Conservation (phyloP, 2,329 filamentous ascomycete species). For the Pleomassaria siparia region DNA sequence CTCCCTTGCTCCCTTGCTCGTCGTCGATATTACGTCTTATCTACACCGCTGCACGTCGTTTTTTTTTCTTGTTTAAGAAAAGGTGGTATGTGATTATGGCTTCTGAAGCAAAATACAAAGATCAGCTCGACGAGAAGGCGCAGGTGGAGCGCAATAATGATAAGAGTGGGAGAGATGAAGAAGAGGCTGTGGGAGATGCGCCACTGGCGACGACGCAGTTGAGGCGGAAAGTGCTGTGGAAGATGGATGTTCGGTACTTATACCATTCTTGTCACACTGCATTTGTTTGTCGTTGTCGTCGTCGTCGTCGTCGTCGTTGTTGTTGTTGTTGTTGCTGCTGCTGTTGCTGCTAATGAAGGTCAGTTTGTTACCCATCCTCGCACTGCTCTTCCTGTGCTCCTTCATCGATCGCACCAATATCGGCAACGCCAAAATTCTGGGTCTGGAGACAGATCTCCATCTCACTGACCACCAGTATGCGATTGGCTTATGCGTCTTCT, state of each 20-base stretch:
- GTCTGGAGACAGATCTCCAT: slow-evolving; percentile 56
- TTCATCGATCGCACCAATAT: slow-evolving; percentile 72
- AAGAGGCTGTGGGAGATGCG: slow-evolving; percentile 17
- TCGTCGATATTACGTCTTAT: too few species aligned
- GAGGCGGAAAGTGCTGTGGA: slow-evolving; percentile 49
- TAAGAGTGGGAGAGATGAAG: slow-evolving; percentile 1
- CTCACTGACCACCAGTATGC: slow-evolving; percentile 66
- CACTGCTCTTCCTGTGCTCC: slow-evolving; percentile 66
- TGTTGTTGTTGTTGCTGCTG: slow-evolving; percentile 3
- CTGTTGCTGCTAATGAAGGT: neutral
- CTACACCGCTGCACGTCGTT: too few species aligned
- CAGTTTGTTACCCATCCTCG: slow-evolving; percentile 65
- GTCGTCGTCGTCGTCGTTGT: too few species aligned
- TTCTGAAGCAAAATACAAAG: too few species aligned
- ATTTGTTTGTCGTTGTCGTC: too few species aligned
- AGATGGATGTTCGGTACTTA: slow-evolving; percentile 55
- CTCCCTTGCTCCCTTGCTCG: too few species aligned
- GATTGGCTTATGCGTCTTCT: slow-evolving; percentile 65
- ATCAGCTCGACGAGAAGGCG: too few species aligned
- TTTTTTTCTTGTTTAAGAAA: too few species aligned
- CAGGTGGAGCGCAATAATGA: too few species aligned
- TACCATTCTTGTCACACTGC: too few species aligned
- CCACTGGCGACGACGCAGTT: slow-evolving; percentile 2
- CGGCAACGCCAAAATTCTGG: slow-evolving; percentile 68
- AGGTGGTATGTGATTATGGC: too few species aligned